A percentile compares a stretch with the other conserved stretches of the same genome.
Evolutionary conservation across 139 green algal species (phyloP).

Genomic region (Volvox reticuliferus): DNA sequence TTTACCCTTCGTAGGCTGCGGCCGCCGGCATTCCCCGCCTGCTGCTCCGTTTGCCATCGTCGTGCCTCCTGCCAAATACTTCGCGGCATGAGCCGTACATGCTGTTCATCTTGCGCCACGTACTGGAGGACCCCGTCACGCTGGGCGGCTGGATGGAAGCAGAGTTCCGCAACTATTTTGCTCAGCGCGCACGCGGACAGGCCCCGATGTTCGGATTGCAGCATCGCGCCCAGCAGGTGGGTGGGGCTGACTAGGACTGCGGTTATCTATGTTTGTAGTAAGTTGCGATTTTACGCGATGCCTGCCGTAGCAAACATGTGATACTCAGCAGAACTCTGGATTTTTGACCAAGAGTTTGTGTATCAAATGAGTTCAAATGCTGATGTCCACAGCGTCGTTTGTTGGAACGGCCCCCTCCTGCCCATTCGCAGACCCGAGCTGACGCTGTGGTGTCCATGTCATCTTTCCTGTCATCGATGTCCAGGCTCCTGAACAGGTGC

Average conservation of each 20-base stretch:
- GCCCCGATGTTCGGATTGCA: background rate
- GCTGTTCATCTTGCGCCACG: conserved; percentile 84
- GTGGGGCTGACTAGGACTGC: background rate
- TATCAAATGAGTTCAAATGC: too few relatives aligned
- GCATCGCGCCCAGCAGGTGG: conserved; percentile 10
- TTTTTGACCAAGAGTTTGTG: too few relatives aligned
- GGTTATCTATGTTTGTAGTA: too few relatives aligned
- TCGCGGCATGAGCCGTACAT: conserved; percentile 77
- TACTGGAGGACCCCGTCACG: conserved; percentile 92
- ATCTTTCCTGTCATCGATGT: conserved; percentile 20
- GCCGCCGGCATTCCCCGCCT: conserved; percentile 61
- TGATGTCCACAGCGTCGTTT: too few relatives aligned
- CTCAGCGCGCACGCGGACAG: conserved; percentile 11
- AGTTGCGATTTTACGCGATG: too few relatives aligned
- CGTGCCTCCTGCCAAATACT: conserved; percentile 63
- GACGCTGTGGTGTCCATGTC: conserved; percentile 12
- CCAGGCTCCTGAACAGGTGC: conserved; percentile 14
- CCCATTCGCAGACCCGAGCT: conserved; percentile 3
- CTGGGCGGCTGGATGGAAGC: conserved; percentile 93
- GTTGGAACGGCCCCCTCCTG: background rate
- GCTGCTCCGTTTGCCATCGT: conserved; percentile 83
- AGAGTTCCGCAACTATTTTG: conserved; percentile 84
- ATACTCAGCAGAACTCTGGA: too few relatives aligned
- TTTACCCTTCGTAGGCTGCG: conserved; percentile 70
- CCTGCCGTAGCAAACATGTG: too few relatives aligned